A percentile compares a stretch with the other conserved stretches of the same genome.
phyloP scores from a whole-genome alignment of 192 early-diverging fungal genomes.

The Gaertneriomyces sp. region DNA sequence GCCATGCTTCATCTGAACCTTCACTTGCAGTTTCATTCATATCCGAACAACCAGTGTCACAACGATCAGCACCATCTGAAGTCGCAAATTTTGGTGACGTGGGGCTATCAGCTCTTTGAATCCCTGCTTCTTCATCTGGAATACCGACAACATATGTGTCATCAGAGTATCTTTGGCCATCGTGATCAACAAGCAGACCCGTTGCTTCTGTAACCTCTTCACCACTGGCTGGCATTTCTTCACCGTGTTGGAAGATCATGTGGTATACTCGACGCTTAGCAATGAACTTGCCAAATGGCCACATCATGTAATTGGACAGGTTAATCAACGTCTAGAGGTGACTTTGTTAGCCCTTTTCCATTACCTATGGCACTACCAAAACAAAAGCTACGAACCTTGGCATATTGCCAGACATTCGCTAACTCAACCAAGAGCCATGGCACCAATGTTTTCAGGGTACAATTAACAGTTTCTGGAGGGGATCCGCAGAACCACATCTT shows the following conservation, averaged over 20 bases:
- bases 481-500: slow-evolving; percentile 21
- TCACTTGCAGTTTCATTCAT: slow-evolving; percentile 11
- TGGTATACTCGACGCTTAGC: slow-evolving; percentile 53
- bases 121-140: slow-evolving; percentile 16
- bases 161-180: slow-evolving; percentile 2
- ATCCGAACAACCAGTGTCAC: not conserved
- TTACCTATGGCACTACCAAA: not conserved
- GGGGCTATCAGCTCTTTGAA: slow-evolving; percentile 22
- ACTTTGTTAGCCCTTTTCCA: not conserved
- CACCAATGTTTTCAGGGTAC: slow-evolving; percentile 47
- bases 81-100: slow-evolving; percentile 25
- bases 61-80: not conserved
- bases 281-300: slow-evolving; percentile 96
- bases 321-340: slow-evolving; percentile 60
- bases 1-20: slow-evolving; percentile 25
- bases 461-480: slow-evolving; percentile 27
- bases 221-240: slow-evolving; percentile 20
- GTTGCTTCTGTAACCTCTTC: slow-evolving; percentile 31
- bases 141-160: slow-evolving; percentile 33
- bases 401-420: slow-evolving; percentile 21
- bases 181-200: slow-evolving; percentile 12
- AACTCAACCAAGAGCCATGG: slow-evolving; percentile 24
- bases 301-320: slow-evolving; percentile 82
- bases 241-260: slow-evolving; percentile 22
- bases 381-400: slow-evolving; percentile 13